Percentiles rank a stretch among this genome's conserved stretches.
Conservation (phyloP, 1,139 yeast genomes). For the Kurtzmaniella quercitrusa region DNA sequence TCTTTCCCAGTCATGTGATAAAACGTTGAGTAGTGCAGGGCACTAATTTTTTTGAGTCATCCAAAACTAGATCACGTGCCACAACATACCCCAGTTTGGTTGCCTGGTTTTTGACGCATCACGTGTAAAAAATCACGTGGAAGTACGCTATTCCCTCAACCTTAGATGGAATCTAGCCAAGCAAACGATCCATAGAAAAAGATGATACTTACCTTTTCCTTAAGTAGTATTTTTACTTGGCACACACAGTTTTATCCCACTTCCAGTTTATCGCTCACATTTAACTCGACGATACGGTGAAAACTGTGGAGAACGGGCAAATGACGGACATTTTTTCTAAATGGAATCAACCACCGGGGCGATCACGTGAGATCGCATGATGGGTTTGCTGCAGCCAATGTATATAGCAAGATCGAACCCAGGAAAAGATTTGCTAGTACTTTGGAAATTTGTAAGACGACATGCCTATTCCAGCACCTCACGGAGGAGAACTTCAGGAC, state of each 20-base stretch:
- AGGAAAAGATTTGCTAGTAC: background rate
- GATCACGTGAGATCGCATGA: slow-evolving; percentile 19
- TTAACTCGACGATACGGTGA: too few relatives aligned
- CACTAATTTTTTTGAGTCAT: too few relatives aligned
- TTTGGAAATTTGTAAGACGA: background rate
- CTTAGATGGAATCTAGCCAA: background rate
- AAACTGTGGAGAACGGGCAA: background rate
- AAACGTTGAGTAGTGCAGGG: too few relatives aligned
- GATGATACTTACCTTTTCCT: background rate
- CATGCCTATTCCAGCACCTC: slow-evolving; percentile 75
- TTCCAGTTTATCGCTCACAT: background rate
- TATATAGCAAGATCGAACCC: background rate
- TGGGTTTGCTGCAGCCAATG: slow-evolving; percentile 2
- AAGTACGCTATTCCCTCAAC: background rate
- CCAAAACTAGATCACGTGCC: too few relatives aligned
- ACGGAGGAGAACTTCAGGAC: slow-evolving; percentile 88
- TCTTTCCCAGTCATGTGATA: too few relatives aligned
- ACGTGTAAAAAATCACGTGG: background rate
- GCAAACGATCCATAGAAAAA: background rate
- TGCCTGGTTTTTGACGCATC: background rate
- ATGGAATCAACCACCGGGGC: too few relatives aligned
- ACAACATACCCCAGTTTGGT: too few relatives aligned
- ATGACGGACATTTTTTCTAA: background rate
- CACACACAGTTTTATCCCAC: background rate
- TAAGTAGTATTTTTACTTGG: background rate